Conservation (phyloP, 1,284 basidiomycete species). For the Trametes sp. region DNA sequence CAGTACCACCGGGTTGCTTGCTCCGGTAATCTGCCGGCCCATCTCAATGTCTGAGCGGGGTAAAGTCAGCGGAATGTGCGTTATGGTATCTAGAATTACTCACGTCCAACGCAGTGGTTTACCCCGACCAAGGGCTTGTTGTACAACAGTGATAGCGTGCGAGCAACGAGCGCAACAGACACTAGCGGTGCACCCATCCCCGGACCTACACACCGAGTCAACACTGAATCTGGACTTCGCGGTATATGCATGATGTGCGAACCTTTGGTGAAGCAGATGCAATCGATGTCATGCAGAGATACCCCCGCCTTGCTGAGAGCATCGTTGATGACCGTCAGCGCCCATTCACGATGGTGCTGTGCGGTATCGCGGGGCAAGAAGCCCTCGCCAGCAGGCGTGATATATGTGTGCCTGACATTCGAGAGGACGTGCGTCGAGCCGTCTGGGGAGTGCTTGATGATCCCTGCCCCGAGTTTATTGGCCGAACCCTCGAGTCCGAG, state of each 20-base stretch:
- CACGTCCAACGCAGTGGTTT: conserved; percentile 98
- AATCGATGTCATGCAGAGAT: conserved; percentile 84
- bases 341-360: conserved; percentile 95
- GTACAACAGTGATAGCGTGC: conserved; percentile 90
- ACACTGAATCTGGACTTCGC: conserved; percentile 1
- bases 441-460: conserved; percentile 85
- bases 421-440: conserved; percentile 77
- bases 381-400: conserved; percentile 97
- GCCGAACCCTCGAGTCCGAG: conserved; percentile 95
- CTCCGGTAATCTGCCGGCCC: conserved; percentile 95
- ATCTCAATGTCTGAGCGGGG: conserved; percentile 90
- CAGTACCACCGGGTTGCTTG: conserved; percentile 95
- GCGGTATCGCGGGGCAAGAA: conserved; percentile 97
- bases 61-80: no score
- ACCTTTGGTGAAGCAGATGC: conserved; percentile 98
- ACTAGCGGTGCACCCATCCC: conserved; percentile 99
- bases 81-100: no score
- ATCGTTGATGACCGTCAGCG: conserved; percentile 82
- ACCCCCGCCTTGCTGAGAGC: conserved; percentile 79
- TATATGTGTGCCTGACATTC: conserved; percentile 95
- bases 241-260: conserved; percentile 12
- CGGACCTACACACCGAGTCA: conserved; percentile 69
- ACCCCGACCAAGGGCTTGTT: conserved; percentile 95
- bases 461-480: conserved; percentile 97
- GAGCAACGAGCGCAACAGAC: conserved; percentile 94